phyloP scores from a whole-genome alignment of 192 early-diverging fungal species.

The Pilaira anomala region DNA sequence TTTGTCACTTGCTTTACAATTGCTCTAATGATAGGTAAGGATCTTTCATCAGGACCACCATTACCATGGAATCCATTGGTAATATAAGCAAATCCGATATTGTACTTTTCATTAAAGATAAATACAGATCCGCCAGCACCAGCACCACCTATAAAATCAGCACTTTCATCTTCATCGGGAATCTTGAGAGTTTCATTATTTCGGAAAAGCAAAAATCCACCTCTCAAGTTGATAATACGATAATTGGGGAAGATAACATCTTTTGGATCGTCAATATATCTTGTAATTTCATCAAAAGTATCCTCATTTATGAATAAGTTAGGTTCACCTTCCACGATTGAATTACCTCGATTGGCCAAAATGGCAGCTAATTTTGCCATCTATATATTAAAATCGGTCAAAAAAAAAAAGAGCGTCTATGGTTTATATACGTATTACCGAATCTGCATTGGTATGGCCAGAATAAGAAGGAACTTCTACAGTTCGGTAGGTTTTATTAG shows the following conservation, averaged over 20 bases:
- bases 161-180: constrained; percentile 19
- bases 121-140: constrained; percentile 62
- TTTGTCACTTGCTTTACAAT: no score
- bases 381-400: constrained; percentile 23
- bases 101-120: constrained; percentile 52
- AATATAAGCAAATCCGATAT: constrained; percentile 56
- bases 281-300: constrained; percentile 23
- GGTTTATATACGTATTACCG: constrained; percentile 25
- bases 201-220: constrained; percentile 39
- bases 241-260: constrained; percentile 21
- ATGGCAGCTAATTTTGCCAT: constrained; percentile 58
- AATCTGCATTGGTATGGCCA: constrained; percentile 57
- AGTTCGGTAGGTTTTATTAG: background rate
- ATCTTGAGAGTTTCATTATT: background rate
- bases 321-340: constrained; percentile 33
- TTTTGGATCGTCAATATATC: constrained; percentile 20
- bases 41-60: background rate
- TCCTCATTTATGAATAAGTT: constrained; percentile 22
- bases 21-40: background rate
- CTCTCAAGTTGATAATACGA: constrained; percentile 29
- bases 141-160: constrained; percentile 34
- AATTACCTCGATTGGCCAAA: constrained; percentile 55
- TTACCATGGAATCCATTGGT: constrained; percentile 43
- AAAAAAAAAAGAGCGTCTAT: no score
- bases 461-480: constrained; percentile 45